These are phyloP conservation scores for Cochlearia excelsa DNA, from an alignment of 345 rosid genomes.

Conservation along the genomic window DNA sequence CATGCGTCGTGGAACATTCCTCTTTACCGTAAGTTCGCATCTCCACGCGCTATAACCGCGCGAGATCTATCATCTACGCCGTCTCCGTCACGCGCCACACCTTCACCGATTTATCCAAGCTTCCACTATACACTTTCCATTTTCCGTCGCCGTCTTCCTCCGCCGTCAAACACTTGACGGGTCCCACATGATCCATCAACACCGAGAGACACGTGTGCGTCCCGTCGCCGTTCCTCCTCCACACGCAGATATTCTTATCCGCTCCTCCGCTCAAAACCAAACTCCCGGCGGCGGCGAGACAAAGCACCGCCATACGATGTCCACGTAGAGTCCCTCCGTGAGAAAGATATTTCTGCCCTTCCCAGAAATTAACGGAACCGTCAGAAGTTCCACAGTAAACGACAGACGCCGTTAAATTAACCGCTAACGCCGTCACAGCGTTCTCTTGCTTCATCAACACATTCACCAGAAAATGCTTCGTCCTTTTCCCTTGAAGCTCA, in stretches of 20 bases:
- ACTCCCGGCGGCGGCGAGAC: constrained; percentile 54
- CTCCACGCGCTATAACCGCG: constrained; percentile 23
- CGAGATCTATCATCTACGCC: constrained; percentile 12
- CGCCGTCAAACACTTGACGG: constrained; percentile 81
- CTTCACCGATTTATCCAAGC: constrained; percentile 76
- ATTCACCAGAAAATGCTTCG: constrained; percentile 55
- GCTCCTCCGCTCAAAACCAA: constrained; percentile 88
- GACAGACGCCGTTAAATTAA: constrained; percentile 42
- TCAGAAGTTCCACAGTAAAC: constrained; percentile 73
- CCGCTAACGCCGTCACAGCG: constrained; percentile 78
- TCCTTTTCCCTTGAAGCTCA: constrained; percentile 53
- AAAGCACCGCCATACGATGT: constrained; percentile 70
- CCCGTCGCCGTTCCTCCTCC: constrained; percentile 55
- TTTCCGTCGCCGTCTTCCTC: constrained; percentile 52
- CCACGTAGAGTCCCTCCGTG: constrained; percentile 67
- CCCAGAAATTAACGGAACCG: constrained; percentile 71
- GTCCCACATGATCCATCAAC: constrained; percentile 73
- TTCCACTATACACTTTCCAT: constrained; percentile 80
- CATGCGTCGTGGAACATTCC: constrained; percentile 30
- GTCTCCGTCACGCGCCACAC: constrained; percentile 76
- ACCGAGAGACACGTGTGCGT: constrained; percentile 59
- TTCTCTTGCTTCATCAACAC: constrained; percentile 59
- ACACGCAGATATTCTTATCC: constrained; percentile 71
- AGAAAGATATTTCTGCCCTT: constrained; percentile 47
- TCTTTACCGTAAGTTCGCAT: neutral